These are phyloP conservation scores for Pinus taeda DNA, from an alignment of 75 land plant species.

Conservation along the genomic window DNA sequence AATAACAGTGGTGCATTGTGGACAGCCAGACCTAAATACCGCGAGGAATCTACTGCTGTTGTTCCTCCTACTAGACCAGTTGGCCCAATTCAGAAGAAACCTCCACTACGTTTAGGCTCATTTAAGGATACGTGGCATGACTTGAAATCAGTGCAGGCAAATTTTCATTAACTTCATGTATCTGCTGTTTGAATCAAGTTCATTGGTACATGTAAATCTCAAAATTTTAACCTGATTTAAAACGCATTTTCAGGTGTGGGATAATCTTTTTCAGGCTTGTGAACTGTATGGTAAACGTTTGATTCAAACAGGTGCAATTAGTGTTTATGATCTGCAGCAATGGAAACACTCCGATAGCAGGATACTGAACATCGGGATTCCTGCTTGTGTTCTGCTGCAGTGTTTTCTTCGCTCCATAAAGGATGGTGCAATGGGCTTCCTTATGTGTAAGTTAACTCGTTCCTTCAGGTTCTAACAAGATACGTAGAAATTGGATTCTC, in stretches of 20 bases:
- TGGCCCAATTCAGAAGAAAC: constrained; percentile 10
- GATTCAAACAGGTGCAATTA: constrained; percentile 53
- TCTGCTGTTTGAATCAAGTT: background rate
- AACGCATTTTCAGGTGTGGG: constrained; percentile 62
- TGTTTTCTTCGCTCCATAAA: constrained; percentile 68
- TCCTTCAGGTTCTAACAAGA: background rate
- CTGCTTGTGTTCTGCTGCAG: constrained; percentile 70
- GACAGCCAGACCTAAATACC: constrained; percentile 86
- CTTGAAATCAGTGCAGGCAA: constrained; percentile 75
- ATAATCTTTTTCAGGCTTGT: constrained; percentile 69
- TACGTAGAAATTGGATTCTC: background rate
- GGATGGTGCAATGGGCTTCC: constrained; percentile 54
- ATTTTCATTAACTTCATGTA: constrained; percentile 9
- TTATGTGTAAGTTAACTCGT: constrained; percentile 54
- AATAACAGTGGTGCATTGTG: background rate
- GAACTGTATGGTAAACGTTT: constrained; percentile 53
- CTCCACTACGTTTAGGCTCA: constrained; percentile 32
- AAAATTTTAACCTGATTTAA: background rate
- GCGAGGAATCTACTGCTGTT: constrained; percentile 27
- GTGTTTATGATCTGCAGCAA: constrained; percentile 53
- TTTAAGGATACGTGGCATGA: constrained; percentile 53
- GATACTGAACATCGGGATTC: constrained; percentile 58
- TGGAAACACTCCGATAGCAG: constrained; percentile 54
- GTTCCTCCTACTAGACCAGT: constrained; percentile 22
- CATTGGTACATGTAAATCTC: background rate